Evolutionary conservation across 306 rosid genomes (phyloP), one percentile per base, ranked within the genome.

Genomic region (Pachyrhizus erosus): DNA sequence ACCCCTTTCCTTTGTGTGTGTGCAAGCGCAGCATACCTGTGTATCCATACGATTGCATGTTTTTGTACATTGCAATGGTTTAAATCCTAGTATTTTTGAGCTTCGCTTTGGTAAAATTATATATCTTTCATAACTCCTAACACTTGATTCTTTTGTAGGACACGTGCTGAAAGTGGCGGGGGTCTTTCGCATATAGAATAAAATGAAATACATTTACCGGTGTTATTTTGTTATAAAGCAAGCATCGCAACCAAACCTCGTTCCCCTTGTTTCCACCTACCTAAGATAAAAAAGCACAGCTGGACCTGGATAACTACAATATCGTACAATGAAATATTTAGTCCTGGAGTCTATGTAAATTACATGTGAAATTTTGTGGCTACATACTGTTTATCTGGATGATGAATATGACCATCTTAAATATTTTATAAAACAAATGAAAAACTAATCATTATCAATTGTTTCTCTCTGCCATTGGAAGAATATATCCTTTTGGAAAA

Each of bases 121-220:
- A 45, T 26, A 5, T 57, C 24, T 62, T 78, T 65, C 26, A 54
- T 67, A 23, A 75, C 75, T 70, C 66, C 33, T 17, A 15, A 57
- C 45, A 24, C 51, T 55, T 52, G 40, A 66, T 75, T 43, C 37
- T 42, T 82, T 76, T 80, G 75, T 78, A 95, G 99, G 92, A 90
- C 99, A 9, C 87, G 29, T 66, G 94, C 98, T 40, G 98, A 93
- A 85, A 86, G 91, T 57, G 87, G 97, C 8, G 93, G 94, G 0
- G 97, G 99, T 45, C 83, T 93, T 78, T 95, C 99, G 0, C 98
- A 89, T 31, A 89, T 95, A 15, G 99, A 81, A 89, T 95, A n/a
- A 98, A 81, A 88, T 91, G 92, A 94, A 72, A 23, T 39, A 29
- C 40, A 24, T 21, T n/a, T 58, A 0, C 11, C 49, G 61, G 13